Conservation (phyloP, 2,329 filamentous ascomycete genomes). For the Fusarium sp. region DNA sequence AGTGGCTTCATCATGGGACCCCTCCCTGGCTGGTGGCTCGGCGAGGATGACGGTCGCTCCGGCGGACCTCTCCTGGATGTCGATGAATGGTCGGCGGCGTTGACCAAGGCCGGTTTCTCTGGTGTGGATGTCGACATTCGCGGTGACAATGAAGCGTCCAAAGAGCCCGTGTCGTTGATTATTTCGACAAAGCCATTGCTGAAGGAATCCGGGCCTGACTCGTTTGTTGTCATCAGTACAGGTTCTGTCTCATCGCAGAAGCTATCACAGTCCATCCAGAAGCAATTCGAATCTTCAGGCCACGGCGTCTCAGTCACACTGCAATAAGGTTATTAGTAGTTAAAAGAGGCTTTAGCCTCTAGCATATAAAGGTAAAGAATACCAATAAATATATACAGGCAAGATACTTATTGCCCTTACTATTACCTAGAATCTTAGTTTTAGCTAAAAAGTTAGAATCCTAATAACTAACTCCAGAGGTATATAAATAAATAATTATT, state of each 20-base stretch:
- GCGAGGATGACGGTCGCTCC: background rate
- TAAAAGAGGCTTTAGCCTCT: no score
- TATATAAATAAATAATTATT: no score
- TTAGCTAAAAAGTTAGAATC: no score
- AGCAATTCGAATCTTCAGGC: background rate
- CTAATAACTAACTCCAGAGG: no score
- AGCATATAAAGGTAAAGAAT: no score
- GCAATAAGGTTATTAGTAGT: no score
- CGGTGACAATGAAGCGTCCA: background rate
- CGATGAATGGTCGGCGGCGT: background rate
- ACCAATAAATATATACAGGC: no score
- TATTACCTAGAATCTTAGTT: no score
- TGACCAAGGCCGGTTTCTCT: background rate
- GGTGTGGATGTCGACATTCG: background rate
- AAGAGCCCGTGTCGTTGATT: background rate
- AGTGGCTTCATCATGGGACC: background rate
- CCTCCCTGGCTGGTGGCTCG: conserved; percentile 1
- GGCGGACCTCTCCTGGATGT: background rate
- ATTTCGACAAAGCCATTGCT: background rate
- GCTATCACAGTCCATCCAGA: background rate
- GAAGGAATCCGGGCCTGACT: background rate
- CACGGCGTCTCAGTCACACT: background rate
- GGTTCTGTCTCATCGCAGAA: background rate
- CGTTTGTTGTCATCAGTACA: background rate
- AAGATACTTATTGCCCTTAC: no score